Percentiles rank a stretch among this genome's conserved stretches.
phyloP scores from a whole-genome alignment of 1,284 basidiomycete genomes.

The Phlebopus sp. region DNA sequence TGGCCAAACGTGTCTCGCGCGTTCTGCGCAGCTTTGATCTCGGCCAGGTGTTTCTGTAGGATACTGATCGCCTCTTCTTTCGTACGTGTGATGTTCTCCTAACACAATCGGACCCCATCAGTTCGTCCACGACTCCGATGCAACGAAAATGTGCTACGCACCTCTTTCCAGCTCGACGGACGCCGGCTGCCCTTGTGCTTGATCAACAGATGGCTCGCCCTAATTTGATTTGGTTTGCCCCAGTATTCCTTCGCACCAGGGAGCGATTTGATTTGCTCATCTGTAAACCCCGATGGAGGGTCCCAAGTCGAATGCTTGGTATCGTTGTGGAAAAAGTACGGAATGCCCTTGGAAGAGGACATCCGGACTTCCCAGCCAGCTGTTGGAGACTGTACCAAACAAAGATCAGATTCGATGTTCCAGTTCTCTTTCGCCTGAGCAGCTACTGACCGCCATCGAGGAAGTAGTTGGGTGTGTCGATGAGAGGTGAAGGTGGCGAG shows the following conservation, averaged over 20 bases:
- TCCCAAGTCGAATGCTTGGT: constrained; percentile 85
- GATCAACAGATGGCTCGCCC: constrained; percentile 92
- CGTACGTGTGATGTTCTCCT: constrained; percentile 85
- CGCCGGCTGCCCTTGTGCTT: constrained; percentile 89
- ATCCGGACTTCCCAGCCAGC: constrained; percentile 78
- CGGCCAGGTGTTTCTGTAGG: constrained; percentile 59
- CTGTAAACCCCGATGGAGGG: constrained; percentile 62
- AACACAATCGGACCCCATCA: constrained; percentile 4
- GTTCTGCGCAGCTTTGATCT: constrained; percentile 55
- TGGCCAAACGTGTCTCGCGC: constrained; percentile 61
- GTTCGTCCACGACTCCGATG: neutral
- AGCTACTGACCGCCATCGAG: constrained; percentile 18
- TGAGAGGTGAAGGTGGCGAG: neutral
- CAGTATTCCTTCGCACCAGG: constrained; percentile 67
- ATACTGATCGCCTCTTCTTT: constrained; percentile 86
- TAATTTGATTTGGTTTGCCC: constrained; percentile 57
- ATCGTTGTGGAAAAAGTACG: constrained; percentile 86
- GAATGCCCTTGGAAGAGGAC: constrained; percentile 75
- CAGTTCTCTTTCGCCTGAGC: too few species aligned
- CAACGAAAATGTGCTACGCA: constrained; percentile 34
- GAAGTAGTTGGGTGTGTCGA: neutral
- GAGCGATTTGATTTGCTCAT: constrained; percentile 60
- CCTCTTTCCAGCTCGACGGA: constrained; percentile 92
- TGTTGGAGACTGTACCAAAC: constrained; percentile 20
- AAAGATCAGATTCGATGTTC: too few species aligned